phyloP scores from a whole-genome alignment of 202 grass and related monocot species.

The Musa balbisiana region DNA sequence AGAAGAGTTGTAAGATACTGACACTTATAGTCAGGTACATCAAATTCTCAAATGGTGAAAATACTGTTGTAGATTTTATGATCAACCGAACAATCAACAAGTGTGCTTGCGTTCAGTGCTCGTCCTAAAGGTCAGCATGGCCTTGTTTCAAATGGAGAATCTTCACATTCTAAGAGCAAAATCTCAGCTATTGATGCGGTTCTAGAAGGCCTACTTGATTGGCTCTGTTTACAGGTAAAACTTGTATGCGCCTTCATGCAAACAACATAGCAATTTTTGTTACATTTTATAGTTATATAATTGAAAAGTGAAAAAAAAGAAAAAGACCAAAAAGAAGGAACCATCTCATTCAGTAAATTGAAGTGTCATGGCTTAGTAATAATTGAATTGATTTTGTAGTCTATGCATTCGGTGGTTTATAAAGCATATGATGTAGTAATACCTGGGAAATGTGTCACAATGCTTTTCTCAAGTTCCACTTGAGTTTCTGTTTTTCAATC shows the following conservation, averaged over 20 bases:
- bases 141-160: constrained; percentile 45
- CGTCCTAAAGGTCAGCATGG: constrained; percentile 68
- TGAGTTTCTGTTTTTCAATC: too few relatives aligned
- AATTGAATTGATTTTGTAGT: too few relatives aligned
- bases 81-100: constrained; percentile 17
- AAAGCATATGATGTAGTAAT: too few relatives aligned
- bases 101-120: constrained; percentile 36
- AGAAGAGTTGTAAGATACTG: constrained; percentile 89
- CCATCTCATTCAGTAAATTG: too few relatives aligned
- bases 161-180: constrained; percentile 82
- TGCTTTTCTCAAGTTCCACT: too few relatives aligned
- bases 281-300: neutral
- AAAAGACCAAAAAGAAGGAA: neutral
- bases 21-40: constrained; percentile 61
- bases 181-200: constrained; percentile 62
- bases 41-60: neutral
- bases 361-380: too few relatives aligned
- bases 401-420: too few relatives aligned
- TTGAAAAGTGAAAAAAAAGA: too few relatives aligned
- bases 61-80: constrained; percentile 2
- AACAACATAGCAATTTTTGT: neutral
- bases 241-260: neutral
- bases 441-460: too few relatives aligned
- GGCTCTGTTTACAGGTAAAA: constrained; percentile 86
- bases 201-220: constrained; percentile 67